phyloP scores from a whole-genome alignment of 148 eudicot genomes.

The Hydrangea macrophylla region DNA sequence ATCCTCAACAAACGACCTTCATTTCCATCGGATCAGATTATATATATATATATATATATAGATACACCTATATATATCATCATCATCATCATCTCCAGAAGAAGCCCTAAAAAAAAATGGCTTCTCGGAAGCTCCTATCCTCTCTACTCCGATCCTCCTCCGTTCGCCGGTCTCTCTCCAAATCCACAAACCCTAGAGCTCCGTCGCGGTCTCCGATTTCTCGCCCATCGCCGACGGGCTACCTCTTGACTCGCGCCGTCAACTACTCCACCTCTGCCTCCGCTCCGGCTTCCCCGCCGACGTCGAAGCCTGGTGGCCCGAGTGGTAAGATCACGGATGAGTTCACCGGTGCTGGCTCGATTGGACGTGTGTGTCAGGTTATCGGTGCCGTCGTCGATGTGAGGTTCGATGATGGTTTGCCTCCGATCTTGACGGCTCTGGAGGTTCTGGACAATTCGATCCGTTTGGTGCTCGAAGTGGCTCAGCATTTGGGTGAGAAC shows the following conservation, averaged over 20 bases:
- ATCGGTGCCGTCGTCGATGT: constrained; percentile 80
- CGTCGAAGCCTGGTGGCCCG: not conserved
- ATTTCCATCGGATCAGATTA: not conserved
- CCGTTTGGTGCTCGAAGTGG: constrained; percentile 71
- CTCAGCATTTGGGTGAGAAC: constrained; percentile 74
- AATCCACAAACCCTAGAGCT: constrained; percentile 5
- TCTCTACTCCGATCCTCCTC: constrained; percentile 31
- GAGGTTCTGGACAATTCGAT: constrained; percentile 51
- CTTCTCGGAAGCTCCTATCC: constrained; percentile 30
- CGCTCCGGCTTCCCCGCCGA: constrained; percentile 12
- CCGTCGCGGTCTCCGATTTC: constrained; percentile 1
- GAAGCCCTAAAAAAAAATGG: constrained; percentile 19
- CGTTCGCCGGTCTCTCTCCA: constrained; percentile 18
- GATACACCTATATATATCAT: no score
- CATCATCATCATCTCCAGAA: not conserved
- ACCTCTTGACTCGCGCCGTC: constrained; percentile 30
- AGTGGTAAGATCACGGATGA: constrained; percentile 49
- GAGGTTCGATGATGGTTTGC: constrained; percentile 50
- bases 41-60: no score
- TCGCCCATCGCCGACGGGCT: constrained; percentile 30
- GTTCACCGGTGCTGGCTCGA: constrained; percentile 59
- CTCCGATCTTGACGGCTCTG: constrained; percentile 68
- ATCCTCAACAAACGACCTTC: not conserved
- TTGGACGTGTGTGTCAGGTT: constrained; percentile 65
- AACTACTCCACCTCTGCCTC: constrained; percentile 42